These are phyloP conservation scores for Glebionis coronaria DNA, from an alignment of 129 eudicot species.

Conservation along the genomic window DNA sequence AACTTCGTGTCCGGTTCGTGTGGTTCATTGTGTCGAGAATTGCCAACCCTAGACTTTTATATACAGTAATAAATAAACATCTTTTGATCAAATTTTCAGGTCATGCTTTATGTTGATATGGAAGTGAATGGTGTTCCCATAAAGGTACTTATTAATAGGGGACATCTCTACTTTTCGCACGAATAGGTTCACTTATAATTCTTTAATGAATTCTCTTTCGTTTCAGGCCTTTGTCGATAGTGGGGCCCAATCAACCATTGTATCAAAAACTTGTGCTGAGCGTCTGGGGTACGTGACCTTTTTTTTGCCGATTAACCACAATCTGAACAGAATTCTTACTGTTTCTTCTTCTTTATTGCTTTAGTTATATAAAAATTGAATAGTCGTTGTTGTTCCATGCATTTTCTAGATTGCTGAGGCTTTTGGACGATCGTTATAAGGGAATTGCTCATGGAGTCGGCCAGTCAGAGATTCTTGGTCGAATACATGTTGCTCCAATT, in stretches of 20 bases:
- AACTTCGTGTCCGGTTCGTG: no score
- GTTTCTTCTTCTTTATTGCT: no score
- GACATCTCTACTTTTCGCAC: constrained; percentile 2
- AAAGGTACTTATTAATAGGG: constrained; percentile 50
- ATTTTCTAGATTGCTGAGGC: constrained; percentile 72
- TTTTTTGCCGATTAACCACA: not conserved
- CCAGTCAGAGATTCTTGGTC: constrained; percentile 89
- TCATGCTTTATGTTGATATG: constrained; percentile 97
- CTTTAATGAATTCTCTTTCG: not conserved
- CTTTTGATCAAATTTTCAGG: constrained; percentile 44
- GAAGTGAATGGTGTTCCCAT: constrained; percentile 96
- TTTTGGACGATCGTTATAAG: constrained; percentile 80
- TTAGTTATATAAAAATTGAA: no score
- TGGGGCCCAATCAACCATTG: constrained; percentile 98
- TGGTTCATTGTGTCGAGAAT: no score
- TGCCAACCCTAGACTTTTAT: no score
- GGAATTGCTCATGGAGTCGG: constrained; percentile 99
- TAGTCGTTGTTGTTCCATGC: not conserved
- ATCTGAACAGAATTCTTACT: no score
- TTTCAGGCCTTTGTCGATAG: constrained; percentile 93
- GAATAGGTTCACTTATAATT: not conserved
- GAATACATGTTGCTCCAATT: constrained; percentile 94
- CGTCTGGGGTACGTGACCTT: constrained; percentile 72
- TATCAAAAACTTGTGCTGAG: constrained; percentile 95
- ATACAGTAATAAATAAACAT: not conserved